phyloP scores from a whole-genome alignment of 2,329 filamentous ascomycete genomes.

The Magnaporthales sp. region DNA sequence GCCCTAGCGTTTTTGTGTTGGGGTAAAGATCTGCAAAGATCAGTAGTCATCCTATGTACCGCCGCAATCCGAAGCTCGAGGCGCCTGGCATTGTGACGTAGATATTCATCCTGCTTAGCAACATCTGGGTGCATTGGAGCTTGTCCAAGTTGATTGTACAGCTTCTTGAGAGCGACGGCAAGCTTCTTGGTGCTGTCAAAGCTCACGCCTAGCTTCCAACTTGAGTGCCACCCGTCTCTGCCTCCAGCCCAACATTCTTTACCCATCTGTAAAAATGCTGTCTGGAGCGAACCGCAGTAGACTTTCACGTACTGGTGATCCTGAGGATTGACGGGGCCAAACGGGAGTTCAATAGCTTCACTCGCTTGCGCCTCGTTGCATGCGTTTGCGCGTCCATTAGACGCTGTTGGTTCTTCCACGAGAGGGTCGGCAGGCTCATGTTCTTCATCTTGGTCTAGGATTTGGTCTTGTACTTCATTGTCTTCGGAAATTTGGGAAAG shows the following conservation, averaged over 20 bases:
- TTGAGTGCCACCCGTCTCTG: not conserved
- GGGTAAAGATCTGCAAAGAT: not conserved
- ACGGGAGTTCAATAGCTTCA: not conserved
- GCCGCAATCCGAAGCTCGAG: not conserved
- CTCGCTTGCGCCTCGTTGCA: not conserved
- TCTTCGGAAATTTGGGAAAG: not conserved
- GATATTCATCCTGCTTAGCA: not conserved
- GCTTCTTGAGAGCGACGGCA: not conserved
- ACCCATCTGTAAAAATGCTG: not conserved
- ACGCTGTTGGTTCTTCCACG: not conserved
- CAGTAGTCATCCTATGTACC: not conserved
- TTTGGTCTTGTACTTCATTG: not conserved
- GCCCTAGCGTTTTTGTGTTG: not conserved
- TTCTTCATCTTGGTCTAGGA: not conserved
- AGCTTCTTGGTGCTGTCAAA: not conserved
- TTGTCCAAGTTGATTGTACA: not conserved
- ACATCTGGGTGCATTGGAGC: not conserved
- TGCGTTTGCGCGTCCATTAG: not conserved
- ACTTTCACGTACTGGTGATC: not conserved
- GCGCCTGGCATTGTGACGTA: not conserved
- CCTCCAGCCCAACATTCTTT: not conserved
- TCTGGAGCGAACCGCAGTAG: not conserved
- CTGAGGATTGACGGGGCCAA: not conserved
- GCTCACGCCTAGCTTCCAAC: not conserved
- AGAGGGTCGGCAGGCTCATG: not conserved